Evolutionary conservation across 768 basidiomycete genomes (phyloP), one percentile per base, ranked within the genome.

Genomic region (Leccinum longicurvipes): DNA sequence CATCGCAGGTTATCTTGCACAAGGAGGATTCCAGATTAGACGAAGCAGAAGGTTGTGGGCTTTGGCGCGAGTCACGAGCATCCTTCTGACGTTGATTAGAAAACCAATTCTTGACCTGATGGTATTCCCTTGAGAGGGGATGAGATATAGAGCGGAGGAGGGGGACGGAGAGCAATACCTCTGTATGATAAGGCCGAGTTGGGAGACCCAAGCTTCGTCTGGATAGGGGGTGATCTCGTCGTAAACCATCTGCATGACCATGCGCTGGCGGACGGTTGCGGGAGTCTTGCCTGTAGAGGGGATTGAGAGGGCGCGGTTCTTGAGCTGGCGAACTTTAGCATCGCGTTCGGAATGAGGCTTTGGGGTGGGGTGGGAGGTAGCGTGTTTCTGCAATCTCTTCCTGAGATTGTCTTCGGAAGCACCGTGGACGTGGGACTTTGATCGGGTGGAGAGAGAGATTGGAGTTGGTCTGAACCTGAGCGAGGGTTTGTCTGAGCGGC

Each of bases 21-120:
- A 75, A 50, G 23, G 70, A 67, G 27, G 76, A 67, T 61, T 72
- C 73, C 12, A 72, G 63, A 58, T 68, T 66, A 65, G 67, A 59
- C 66, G 72, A 53, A 39, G 63, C 51, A n/a, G 70, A 60, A 54
- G 68, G 67, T 27, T 72, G 70, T 28, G 70, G 72, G 9, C 70
- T 71, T 45, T 73, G 72, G 11, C 70, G 72, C 0, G 70, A 71
- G 54, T 71, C 70, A 11, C 70, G 71, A 29, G 76, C 69, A 53
- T 75, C 75, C 59, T 78, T 74, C 55, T 78, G 84, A 42, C 84
- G 77, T 68, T 83, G 78, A 67, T 86, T 86, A 5, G 82, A 82
- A 57, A 86, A 86, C 83, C 84, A 85, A 59, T 84, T 84, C 70
- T 82, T 83, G 53, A 85, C 78, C 67, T 84, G 83, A 62, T 78